Base-by-base conservation (phyloP, 192 early-diverging fungal genomes). In the Funneliformis geosporum region DNA sequence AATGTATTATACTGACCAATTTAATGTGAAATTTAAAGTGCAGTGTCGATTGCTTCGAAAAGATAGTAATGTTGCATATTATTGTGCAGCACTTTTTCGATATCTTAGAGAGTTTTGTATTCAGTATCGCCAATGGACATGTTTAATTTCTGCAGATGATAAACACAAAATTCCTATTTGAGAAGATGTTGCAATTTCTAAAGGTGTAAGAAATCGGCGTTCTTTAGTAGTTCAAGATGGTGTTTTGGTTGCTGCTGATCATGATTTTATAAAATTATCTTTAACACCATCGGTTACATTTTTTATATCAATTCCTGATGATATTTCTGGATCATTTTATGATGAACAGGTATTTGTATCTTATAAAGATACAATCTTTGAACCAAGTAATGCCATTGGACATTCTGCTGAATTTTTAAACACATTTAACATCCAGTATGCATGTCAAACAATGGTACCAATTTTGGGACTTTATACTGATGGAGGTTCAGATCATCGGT, bases 351-450 rank as follows among this genome's bases (percentile, higher is more conserved):
- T 65, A 12, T 65, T 33, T 65, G 62, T 65, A 28, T 65, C 62
- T 14, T 65, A 65, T 4, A 65, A 65, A 33, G 3, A 64, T 33
- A 4, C 62, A 65, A 14, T 11, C 5, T 65, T 65, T 65, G 62
- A 65, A 16, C 62, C 11, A 65, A 65, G 62, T 16, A 28, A 0
- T 38, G 10, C 28, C 4, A 65, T 65, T 16, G 0, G 27, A 14
- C 27, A 65, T 11, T 65, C 62, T 14, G 4, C 62, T 28, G 62
- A 65, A 38, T 65, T 65, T 65, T 65, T 65, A 65, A 65, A 65
- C 33, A 8, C 23, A 25, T 10, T 65, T 5, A 65, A 65, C 10
- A 33, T 65, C 28, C 62, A 65, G 4, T 65, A 65, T 65, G 0
- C 4, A 65, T 2, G 33, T 4, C 25, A 65, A 28, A 33, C 14